Evolutionary conservation across 148 eudicot species (phyloP), one percentile per base, ranked within the genome.

Genomic region (Amaranthus hypochondriacus): DNA sequence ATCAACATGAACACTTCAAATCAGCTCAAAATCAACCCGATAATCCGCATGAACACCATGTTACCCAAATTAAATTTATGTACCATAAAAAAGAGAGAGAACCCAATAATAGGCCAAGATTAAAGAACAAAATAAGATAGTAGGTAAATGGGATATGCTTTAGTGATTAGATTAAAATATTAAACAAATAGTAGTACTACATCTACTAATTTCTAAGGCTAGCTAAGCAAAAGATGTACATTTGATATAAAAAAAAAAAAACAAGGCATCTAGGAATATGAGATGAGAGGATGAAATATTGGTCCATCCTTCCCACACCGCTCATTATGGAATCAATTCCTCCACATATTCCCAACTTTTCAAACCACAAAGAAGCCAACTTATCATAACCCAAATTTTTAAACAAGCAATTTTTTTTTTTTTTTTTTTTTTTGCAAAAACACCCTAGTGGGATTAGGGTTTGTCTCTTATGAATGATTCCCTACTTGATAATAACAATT

Each of bases 151-250:
- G n/a, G 43, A 66, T 66, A 48, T 66, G 5, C 21, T 50, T 48
- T 67, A 57, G 49, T 58, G 66, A 68, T 68, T 68, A 75, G 67
- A 68, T 58, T 42, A 75, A 50, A 57, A n/a, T 68, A 57, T 12
- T 28, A 49, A 75, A 61, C 43, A 75, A 58, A 50, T 58, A 56
- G 52, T 9, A 56, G 57, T 50, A 75, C 60, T 57, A 49, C 73
- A 68, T 49, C 78, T 68, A 59, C 39, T 57, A 75, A 49, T 48
- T 18, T 48, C 72, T 68, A 75, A 28, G 62, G 63, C 77, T 75
- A 57, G 71, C 77, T 65, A 75, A 75, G 71, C 72, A 66, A 56
- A 74, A 28, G 77, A 74, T 74, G 65, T 75, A 67, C 72, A 66
- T 51, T 47, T 50, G 42, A 56, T 65, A 68, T 28, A 55, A 55